phyloP scores from a whole-genome alignment of 2,329 filamentous ascomycete genomes.

The Venturia carpophila region DNA sequence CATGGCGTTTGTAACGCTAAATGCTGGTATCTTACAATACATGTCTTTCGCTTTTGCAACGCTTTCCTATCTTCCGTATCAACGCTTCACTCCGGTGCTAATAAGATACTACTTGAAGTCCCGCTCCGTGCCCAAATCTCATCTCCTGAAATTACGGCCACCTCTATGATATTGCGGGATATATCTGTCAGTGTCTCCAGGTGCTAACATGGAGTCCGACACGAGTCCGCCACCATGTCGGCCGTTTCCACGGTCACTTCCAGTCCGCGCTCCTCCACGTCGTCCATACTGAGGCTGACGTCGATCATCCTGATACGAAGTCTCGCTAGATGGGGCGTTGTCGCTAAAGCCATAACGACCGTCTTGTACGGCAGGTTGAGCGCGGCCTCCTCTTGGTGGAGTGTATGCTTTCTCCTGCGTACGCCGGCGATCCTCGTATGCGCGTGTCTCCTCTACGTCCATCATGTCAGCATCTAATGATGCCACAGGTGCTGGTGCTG shows the following conservation, averaged over 20 bases:
- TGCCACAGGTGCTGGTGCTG: conserved; percentile 1
- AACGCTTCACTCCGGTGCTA: background rate
- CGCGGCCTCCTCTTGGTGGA: conserved; percentile 22
- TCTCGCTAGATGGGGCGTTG: background rate
- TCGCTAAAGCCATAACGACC: conserved; percentile 37
- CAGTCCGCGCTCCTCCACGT: background rate
- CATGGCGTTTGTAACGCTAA: background rate
- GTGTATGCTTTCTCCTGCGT: conserved; percentile 17
- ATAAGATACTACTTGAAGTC: background rate
- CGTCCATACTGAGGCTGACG: conserved; percentile 4
- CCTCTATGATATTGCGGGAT: background rate
- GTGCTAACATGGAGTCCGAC: conserved; percentile 3
- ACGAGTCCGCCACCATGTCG: conserved; percentile 4
- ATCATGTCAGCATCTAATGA: conserved; percentile 32
- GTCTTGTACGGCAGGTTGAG: conserved; percentile 34
- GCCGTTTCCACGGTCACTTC: conserved; percentile 1
- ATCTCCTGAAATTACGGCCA: conserved; percentile 5
- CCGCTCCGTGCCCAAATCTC: background rate
- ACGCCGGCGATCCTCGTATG: conserved; percentile 13
- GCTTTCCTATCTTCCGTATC: background rate
- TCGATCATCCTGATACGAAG: conserved; percentile 5
- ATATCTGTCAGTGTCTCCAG: background rate
- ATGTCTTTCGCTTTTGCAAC: background rate
- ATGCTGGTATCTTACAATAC: conserved; percentile 4
- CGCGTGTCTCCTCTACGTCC: conserved; percentile 33